These are phyloP conservation scores for Trichophyton schoenleinii DNA, from an alignment of 2,329 filamentous ascomycete genomes.

Conservation along the genomic window DNA sequence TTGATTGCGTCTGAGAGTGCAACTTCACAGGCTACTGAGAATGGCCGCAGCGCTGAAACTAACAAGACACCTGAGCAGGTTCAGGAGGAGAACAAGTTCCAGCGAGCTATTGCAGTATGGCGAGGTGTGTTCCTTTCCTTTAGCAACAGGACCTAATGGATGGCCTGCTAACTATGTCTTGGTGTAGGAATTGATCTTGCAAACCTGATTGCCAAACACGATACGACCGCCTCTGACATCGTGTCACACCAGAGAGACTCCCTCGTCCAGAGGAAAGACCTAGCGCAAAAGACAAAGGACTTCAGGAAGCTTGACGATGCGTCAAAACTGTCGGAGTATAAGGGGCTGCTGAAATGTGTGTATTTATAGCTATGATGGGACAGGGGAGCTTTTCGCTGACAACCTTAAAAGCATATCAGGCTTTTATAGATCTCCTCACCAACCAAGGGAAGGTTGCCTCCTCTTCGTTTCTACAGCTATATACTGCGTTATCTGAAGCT, in stretches of 20 bases:
- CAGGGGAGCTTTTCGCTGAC: slow-evolving; percentile 1
- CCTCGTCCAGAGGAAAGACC: slow-evolving; percentile 88
- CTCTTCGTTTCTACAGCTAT: slow-evolving; percentile 82
- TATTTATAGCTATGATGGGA: neutral
- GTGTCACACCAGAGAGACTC: slow-evolving; percentile 87
- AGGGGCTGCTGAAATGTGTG: slow-evolving; percentile 71
- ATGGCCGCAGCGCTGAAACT: slow-evolving; percentile 16
- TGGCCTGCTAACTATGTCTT: slow-evolving; percentile 4
- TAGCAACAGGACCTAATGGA: neutral
- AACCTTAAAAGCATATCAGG: slow-evolving; percentile 64
- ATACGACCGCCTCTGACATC: slow-evolving; percentile 89
- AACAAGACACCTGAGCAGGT: slow-evolving; percentile 21
- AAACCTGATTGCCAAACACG: slow-evolving; percentile 68
- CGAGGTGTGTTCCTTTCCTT: slow-evolving; percentile 50
- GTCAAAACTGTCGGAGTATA: slow-evolving; percentile 76
- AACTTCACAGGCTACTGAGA: slow-evolving; percentile 14
- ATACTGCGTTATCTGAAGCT: slow-evolving; percentile 85
- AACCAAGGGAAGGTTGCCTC: slow-evolving; percentile 93
- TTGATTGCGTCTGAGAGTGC: slow-evolving; percentile 32
- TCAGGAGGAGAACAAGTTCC: slow-evolving; percentile 74
- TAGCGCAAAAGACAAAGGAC: slow-evolving; percentile 98
- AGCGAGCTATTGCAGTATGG: slow-evolving; percentile 91
- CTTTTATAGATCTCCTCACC: slow-evolving; percentile 89
- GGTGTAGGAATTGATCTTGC: slow-evolving; percentile 70
- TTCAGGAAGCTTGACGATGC: slow-evolving; percentile 88